Base-by-base conservation (phyloP, 129 eudicot genomes). In the Chrysanthemum makinoi region DNA sequence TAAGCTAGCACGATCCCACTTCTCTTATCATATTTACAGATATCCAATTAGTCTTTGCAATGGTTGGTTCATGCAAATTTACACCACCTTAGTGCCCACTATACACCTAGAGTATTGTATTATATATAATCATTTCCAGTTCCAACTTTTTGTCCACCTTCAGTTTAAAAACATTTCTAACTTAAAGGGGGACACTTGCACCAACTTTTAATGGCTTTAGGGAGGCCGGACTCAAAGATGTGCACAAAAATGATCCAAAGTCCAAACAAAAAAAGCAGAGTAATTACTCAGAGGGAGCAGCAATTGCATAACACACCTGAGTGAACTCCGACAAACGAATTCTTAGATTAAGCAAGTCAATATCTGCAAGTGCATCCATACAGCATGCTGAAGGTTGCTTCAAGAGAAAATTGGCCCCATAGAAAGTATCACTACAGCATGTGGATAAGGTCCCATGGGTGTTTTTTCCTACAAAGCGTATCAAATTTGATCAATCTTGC, bases 261-360 rank as follows among this genome's bases (percentile, higher is more conserved):
- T 39, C 46, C 18, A 13, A 61, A 30, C 66, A 30, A 7, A 14
- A 24, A 60, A 61, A 24, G 11, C 19, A 30, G 19, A 62, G 39
- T 22, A 10, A 22, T 22, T 6, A 6, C 13, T 52, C 57, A 52
- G 35, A 22, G 39, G 26, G 39, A 22, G 39, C 46, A 30, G 39
- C 8, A 2, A 26, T 19, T 65, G 24, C 28, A 76, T 13, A 44
- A 15, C 76, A 48, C 61, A 93, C 98, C 95, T 94, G 81, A 55
- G 92, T 70, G 76, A 81, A 86, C 83, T 85, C 78, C 9, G 96
- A 82, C 75, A 89, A 65, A 64, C 96, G 95, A 65, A 94, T 82
- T 77, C 77, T 87, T 14, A 78, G 70, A 64, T 76, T 74, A 50
- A 76, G 73, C 79, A 74, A 47, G 75, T 85, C 89, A 59, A 47